Evolutionary conservation across 139 green algal genomes (phyloP).

Genomic region (Chlorella sorokiniana): DNA sequence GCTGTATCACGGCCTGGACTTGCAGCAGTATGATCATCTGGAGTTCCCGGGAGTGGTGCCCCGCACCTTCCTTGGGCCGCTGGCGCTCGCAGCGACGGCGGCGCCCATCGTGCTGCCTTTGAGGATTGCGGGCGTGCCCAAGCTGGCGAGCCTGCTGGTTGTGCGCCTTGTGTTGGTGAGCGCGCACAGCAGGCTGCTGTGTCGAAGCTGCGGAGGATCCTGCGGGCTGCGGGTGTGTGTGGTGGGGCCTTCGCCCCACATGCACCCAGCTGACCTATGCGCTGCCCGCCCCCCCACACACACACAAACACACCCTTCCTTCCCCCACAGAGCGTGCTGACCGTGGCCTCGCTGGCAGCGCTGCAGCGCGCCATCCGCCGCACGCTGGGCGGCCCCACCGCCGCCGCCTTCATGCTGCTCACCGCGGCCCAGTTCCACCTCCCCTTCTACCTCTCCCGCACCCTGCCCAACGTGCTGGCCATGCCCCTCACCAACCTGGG

Average conservation of each 20-base stretch:
- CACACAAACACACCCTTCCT: neutral
- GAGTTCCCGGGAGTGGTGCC: constrained; percentile 88
- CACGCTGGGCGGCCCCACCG: constrained; percentile 27
- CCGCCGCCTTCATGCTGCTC: constrained; percentile 46
- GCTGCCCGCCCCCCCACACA: no score
- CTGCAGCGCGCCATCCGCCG: constrained; percentile 16
- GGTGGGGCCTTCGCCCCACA: neutral
- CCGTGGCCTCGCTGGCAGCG: constrained; percentile 30
- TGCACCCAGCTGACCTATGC: neutral
- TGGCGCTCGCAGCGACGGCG: neutral
- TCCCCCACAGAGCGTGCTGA: constrained; percentile 27
- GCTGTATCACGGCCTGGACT: constrained; percentile 57
- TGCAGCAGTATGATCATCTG: constrained; percentile 75
- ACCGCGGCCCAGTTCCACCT: constrained; percentile 82
- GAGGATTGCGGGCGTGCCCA: neutral
- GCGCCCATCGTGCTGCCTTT: constrained; percentile 3
- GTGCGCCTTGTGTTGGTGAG: constrained; percentile 41
- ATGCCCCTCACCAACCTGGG: constrained; percentile 57
- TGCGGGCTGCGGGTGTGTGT: neutral
- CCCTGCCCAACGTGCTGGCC: constrained; percentile 85
- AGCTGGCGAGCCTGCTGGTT: constrained; percentile 19
- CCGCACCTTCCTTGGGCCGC: constrained; percentile 71
- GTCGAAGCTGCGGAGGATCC: neutral
- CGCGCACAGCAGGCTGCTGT: neutral
- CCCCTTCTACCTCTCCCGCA: constrained; percentile 78